Evolutionary conservation across 2,329 filamentous ascomycete genomes (phyloP).

Genomic region (Beauveria sp.): DNA sequence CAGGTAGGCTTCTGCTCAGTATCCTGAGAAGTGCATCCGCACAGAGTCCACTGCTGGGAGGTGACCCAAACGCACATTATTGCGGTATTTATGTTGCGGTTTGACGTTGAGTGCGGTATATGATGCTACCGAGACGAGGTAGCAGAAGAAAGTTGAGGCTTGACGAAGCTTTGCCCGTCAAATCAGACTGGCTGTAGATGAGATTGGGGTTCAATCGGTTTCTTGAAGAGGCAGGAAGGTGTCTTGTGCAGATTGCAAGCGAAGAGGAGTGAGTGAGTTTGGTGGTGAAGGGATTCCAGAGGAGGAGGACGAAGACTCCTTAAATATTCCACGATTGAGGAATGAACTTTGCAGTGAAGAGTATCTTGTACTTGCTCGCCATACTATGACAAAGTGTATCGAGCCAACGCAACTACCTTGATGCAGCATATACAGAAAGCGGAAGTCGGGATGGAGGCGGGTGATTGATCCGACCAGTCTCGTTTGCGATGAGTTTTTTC

Average conservation of each 20-base stretch:
- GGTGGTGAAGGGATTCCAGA: background rate
- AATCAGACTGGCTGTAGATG: background rate
- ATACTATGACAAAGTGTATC: constrained; percentile 1
- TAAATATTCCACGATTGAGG: constrained; percentile 1
- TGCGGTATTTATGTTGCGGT: background rate
- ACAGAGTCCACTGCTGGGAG: constrained; percentile 24
- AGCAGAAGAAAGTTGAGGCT: background rate
- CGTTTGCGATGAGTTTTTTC: constrained; percentile 2
- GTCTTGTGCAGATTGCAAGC: background rate
- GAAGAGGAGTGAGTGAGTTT: background rate
- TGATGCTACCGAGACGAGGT: background rate
- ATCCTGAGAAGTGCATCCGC: constrained; percentile 23
- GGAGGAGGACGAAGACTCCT: background rate
- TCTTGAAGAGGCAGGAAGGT: background rate
- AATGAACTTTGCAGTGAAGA: background rate
- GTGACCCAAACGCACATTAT: constrained; percentile 28
- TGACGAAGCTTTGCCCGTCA: background rate
- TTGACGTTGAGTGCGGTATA: background rate
- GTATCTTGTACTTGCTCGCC: background rate
- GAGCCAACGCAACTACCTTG: constrained; percentile 8
- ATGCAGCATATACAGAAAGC: constrained; percentile 5
- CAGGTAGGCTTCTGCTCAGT: constrained; percentile 22
- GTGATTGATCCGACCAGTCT: background rate
- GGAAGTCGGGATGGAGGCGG: background rate
- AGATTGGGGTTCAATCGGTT: background rate